Percentiles rank a stretch among this genome's conserved stretches.
phyloP scores from a whole-genome alignment of 371 early-diverging fungal species.

The Mucor mucedo region DNA sequence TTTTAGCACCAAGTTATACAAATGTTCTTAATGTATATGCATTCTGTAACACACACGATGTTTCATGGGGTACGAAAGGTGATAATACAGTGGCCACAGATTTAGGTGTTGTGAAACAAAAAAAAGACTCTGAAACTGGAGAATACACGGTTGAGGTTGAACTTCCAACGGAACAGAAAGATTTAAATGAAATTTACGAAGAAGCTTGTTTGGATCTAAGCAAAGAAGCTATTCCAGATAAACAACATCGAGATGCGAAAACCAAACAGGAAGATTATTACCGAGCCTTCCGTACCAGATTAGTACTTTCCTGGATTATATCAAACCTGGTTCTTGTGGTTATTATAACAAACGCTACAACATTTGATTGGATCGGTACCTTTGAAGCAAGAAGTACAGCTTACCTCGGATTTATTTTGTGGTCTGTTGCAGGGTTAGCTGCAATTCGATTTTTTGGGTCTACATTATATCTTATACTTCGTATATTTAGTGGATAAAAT shows the following conservation, averaged over 20 bases:
- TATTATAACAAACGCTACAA: slow-evolving; percentile 44
- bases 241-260: slow-evolving; percentile 65
- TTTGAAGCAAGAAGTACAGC: slow-evolving; percentile 22
- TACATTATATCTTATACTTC: slow-evolving; percentile 67
- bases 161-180: slow-evolving; percentile 77
- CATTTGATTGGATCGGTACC: slow-evolving; percentile 43
- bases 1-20: slow-evolving; percentile 81
- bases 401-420: slow-evolving; percentile 82
- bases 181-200: slow-evolving; percentile 77
- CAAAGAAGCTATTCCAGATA: slow-evolving; percentile 51
- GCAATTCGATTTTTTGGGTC: slow-evolving; percentile 80
- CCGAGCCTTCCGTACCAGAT: slow-evolving; percentile 80
- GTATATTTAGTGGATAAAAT: slow-evolving; percentile 13
- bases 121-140: slow-evolving; percentile 40
- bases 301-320: slow-evolving; percentile 83
- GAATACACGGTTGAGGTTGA: slow-evolving; percentile 59
- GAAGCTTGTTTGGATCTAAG: slow-evolving; percentile 59
- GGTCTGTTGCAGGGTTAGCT: slow-evolving; percentile 81
- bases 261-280: slow-evolving; percentile 88
- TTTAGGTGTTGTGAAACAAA: slow-evolving; percentile 50
- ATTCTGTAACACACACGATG: slow-evolving; percentile 92
- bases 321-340: slow-evolving; percentile 72
- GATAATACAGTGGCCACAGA: slow-evolving; percentile 59
- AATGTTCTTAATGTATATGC: slow-evolving; percentile 94
- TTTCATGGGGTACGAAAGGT: slow-evolving; percentile 96